Base-by-base conservation (phyloP, 208 protist genomes). In the Acanthamoeba healyi region DNA sequence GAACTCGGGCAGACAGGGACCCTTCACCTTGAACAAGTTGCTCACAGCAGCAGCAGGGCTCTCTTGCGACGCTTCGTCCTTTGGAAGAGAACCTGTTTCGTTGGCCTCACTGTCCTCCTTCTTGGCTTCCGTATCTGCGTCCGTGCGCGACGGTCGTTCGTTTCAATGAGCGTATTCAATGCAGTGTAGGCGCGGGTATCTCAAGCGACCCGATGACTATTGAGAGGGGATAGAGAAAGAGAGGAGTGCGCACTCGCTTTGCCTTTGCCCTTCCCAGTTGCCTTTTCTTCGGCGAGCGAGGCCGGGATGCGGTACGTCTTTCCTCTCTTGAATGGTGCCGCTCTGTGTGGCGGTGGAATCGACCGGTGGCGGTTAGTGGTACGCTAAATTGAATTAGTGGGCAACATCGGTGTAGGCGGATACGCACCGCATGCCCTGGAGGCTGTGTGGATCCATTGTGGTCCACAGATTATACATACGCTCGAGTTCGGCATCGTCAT, bases 1-100 rank as follows among this genome's bases (percentile, higher is more conserved):
- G 89, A 93, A 93, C 70, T 93, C 89, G 17, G 89, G 89, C 29
- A 93, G 46, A 29, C 82, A 93, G 29, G 89, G 89, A n/a, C 89
- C 89, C 49, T 65, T 93, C 19, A 93, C 70, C 36, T 77, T 82
- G 65, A 77, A 72, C 84, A 91, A 46, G 17, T 34, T 63, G 79
- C 44, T 61, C 22, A 5, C 54, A 12, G 49, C 49, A 56, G 49
- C 15, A 56, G 54, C 54, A 0, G 1, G 19, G n/a, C 15, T 70
- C 26, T 72, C 54, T 19, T 26, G 14, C 36, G 58, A 24, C 29
- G 32, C 34, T 15, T 91, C 38, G 26, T 90, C 82, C 29, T 90
- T 32, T n/a, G 54, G 24, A 19, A 86, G 74, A 1, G 32, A 24
- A n/a, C n/a, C n/a, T n/a, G n/a, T n/a, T 84, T 84, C 51, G n/a